These are phyloP conservation scores for Phytophthora multivora DNA, from an alignment of 352 stramenopile genomes.

Conservation along the genomic window DNA sequence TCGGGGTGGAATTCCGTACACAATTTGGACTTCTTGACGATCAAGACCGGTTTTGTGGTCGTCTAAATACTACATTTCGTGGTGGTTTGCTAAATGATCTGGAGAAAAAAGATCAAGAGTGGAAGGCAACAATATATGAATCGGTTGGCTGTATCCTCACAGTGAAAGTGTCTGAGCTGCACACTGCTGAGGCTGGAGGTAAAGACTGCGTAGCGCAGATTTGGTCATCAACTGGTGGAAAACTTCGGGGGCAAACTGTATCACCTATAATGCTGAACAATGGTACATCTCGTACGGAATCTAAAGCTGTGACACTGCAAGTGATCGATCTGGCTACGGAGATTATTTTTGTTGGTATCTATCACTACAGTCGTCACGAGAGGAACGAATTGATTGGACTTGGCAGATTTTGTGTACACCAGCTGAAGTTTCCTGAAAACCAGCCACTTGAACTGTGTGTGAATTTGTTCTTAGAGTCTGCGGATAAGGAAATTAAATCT, in stretches of 20 bases:
- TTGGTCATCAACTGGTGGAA: conserved; percentile 23
- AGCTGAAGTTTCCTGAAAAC: background rate
- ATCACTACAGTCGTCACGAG: conserved; percentile 27
- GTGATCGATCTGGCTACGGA: conserved; percentile 19
- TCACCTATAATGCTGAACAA: conserved; percentile 4
- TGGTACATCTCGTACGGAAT: background rate
- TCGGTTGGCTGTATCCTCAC: conserved; percentile 11
- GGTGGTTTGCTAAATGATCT: conserved; percentile 9
- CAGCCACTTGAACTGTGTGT: conserved; percentile 9
- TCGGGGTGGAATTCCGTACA: conserved; percentile 9
- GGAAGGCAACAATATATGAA: conserved; percentile 7
- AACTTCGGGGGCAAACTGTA: conserved; percentile 14
- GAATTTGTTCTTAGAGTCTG: conserved; percentile 4
- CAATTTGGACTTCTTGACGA: conserved; percentile 17
- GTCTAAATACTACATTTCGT: conserved; percentile 10
- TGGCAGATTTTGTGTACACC: conserved; percentile 16
- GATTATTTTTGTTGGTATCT: conserved; percentile 23
- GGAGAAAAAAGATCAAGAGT: background rate
- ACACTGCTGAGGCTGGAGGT: background rate
- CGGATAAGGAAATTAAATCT: conserved; percentile 5
- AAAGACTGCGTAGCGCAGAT: conserved; percentile 20
- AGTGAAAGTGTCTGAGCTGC: conserved; percentile 5
- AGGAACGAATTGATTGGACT: conserved; percentile 31
- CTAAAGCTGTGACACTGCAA: conserved; percentile 11
- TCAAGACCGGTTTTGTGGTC: conserved; percentile 15